Percentiles rank a stretch among this genome's conserved stretches.
phyloP scores from a whole-genome alignment of 2,329 filamentous ascomycete genomes.

The Trichophyton rubrum region DNA sequence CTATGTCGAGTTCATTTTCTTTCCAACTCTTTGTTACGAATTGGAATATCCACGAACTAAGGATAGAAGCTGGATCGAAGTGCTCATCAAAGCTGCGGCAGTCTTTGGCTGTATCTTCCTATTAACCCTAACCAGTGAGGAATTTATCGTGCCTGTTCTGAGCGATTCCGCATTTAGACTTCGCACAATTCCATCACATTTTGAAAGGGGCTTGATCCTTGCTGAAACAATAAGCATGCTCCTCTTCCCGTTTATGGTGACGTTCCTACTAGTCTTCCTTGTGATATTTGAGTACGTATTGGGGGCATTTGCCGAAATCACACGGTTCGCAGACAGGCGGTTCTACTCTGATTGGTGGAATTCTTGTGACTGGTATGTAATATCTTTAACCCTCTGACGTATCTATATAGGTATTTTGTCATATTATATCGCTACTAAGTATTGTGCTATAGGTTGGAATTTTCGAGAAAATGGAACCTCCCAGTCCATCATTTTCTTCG shows the following conservation, averaged over 20 bases:
- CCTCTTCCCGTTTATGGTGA: conserved; percentile 94
- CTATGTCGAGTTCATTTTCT: conserved; percentile 76
- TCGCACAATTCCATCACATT: conserved; percentile 34
- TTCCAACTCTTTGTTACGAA: conserved; percentile 94
- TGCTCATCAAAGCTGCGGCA: conserved; percentile 74
- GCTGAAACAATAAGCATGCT: conserved; percentile 83
- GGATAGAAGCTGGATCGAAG: conserved; percentile 63
- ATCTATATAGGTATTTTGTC: not conserved
- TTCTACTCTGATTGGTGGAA: conserved; percentile 76
- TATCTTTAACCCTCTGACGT: not conserved
- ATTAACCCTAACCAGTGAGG: conserved; percentile 78
- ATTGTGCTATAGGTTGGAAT: conserved; percentile 57
- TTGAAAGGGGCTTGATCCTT: conserved; percentile 66
- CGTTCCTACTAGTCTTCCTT: conserved; percentile 86
- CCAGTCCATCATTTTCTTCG: conserved; percentile 92
- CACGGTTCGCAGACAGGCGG: conserved; percentile 80
- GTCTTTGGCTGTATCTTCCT: conserved; percentile 96
- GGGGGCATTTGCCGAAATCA: conserved; percentile 89
- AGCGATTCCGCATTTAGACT: conserved; percentile 53
- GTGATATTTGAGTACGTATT: conserved; percentile 97
- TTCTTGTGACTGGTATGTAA: conserved; percentile 36
- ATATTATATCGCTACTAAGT: not conserved
- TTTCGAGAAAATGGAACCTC: conserved; percentile 94
- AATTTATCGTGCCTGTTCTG: conserved; percentile 88
- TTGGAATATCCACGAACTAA: conserved; percentile 80